These are phyloP conservation scores for Otatea glauca DNA, from an alignment of 176 grass and related monocot species.

Conservation along the genomic window DNA sequence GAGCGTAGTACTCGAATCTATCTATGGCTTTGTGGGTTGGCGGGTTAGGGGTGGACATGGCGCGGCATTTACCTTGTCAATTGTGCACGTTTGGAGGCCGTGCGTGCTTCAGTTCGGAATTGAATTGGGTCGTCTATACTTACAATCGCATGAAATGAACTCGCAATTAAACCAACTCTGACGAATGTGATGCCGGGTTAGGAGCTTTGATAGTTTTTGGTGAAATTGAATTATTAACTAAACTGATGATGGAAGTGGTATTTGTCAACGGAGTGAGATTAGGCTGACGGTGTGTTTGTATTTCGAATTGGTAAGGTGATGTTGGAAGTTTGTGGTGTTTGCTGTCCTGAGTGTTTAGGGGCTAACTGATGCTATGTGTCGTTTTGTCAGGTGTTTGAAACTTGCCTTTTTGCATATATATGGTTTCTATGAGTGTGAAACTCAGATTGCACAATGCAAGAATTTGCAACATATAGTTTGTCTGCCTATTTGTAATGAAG, in stretches of 20 bases:
- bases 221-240: slow-evolving; percentile 25
- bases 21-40: slow-evolving; percentile 5
- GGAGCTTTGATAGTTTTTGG: slow-evolving; percentile 23
- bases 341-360: background rate
- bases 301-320: background rate
- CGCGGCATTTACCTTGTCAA: background rate
- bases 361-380: background rate
- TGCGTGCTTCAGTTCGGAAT: slow-evolving; percentile 6
- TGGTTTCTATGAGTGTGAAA: background rate
- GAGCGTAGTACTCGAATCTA: slow-evolving; percentile 1
- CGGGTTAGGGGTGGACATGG: slow-evolving; percentile 26
- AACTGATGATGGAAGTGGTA: background rate
- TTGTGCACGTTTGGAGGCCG: background rate
- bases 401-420: slow-evolving; percentile 16
- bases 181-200: background rate
- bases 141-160: background rate
- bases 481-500: background rate
- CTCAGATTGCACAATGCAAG: background rate
- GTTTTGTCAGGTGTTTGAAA: background rate
- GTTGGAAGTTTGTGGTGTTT: background rate
- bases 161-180: background rate
- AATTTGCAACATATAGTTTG: background rate
- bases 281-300: background rate
- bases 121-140: background rate
- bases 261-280: background rate